These are phyloP conservation scores for Tuctoria greenei DNA, from an alignment of 176 grass and related monocot species.

Conservation along the genomic window DNA sequence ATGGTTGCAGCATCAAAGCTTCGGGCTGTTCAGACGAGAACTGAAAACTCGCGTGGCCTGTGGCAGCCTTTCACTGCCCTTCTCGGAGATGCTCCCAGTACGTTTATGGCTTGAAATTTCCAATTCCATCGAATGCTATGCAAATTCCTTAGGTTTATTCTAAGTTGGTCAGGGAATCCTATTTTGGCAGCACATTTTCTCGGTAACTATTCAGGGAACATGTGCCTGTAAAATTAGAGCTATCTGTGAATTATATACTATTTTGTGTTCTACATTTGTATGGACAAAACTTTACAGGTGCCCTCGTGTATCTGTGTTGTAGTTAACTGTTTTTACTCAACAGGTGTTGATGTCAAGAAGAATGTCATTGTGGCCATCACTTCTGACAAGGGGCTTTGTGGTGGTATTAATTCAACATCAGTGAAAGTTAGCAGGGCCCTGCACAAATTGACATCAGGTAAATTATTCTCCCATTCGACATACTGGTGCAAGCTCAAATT, in stretches of 20 bases:
- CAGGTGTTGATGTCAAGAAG: conserved; percentile 92
- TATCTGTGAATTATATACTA: neutral
- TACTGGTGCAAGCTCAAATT: neutral
- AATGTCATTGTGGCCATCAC: conserved; percentile 85
- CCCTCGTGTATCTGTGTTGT: neutral
- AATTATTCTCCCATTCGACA: neutral
- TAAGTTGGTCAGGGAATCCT: no score
- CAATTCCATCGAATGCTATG: neutral
- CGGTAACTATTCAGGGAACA: no score
- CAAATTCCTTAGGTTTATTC: no score
- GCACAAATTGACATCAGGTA: conserved; percentile 79
- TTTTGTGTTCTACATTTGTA: neutral
- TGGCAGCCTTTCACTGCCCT: conserved; percentile 94
- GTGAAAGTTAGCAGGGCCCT: conserved; percentile 97
- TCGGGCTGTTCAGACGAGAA: conserved; percentile 78
- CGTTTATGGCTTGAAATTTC: neutral
- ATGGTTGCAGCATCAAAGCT: conserved; percentile 98
- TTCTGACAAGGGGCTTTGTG: conserved; percentile 96
- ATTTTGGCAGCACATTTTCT: neutral
- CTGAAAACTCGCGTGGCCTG: conserved; percentile 89
- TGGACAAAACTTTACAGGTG: neutral
- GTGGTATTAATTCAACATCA: conserved; percentile 91
- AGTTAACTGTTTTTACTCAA: conserved; percentile 30
- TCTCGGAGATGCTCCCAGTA: conserved; percentile 90
- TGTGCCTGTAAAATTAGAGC: neutral